Percentiles rank a stretch among this genome's conserved stretches.
Conservation (phyloP, 305 asterid genomes). For the Withania somnifera region DNA sequence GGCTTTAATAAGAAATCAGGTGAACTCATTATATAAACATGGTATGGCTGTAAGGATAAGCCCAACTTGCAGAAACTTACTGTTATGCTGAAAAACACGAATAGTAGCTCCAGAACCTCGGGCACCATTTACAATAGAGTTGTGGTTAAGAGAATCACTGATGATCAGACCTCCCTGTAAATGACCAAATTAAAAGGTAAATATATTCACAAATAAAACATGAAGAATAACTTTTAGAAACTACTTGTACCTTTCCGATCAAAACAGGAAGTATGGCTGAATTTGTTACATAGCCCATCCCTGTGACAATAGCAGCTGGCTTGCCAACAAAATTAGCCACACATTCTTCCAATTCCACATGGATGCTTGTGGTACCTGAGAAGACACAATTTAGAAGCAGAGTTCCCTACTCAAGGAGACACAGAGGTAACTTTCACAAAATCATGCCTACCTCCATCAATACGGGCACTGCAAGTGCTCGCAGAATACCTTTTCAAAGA, state of each 20-base stretch:
- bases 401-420: not conserved
- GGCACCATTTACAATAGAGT: constrained; percentile 95
- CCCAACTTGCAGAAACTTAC: constrained; percentile 29
- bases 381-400: not conserved
- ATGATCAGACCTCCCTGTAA: constrained; percentile 86
- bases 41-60: not conserved
- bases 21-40: not conserved
- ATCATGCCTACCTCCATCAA: constrained; percentile 74
- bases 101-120: constrained; percentile 98
- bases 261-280: constrained; percentile 91
- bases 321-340: constrained; percentile 87
- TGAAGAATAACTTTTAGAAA: not conserved
- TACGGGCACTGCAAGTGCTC: constrained; percentile 95
- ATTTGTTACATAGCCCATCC: constrained; percentile 97
- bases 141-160: constrained; percentile 94
- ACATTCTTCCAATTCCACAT: constrained; percentile 73
- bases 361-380: constrained; percentile 49
- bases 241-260: constrained; percentile 56
- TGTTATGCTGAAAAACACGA: constrained; percentile 95
- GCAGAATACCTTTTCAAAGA: constrained; percentile 71
- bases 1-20: not conserved
- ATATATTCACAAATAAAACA: not conserved
- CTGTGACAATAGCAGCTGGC: constrained; percentile 86
- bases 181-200: constrained; percentile 13
- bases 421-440: not conserved